These are phyloP conservation scores for Hippophae tibetana DNA, from an alignment of 306 rosid species.

Conservation along the genomic window DNA sequence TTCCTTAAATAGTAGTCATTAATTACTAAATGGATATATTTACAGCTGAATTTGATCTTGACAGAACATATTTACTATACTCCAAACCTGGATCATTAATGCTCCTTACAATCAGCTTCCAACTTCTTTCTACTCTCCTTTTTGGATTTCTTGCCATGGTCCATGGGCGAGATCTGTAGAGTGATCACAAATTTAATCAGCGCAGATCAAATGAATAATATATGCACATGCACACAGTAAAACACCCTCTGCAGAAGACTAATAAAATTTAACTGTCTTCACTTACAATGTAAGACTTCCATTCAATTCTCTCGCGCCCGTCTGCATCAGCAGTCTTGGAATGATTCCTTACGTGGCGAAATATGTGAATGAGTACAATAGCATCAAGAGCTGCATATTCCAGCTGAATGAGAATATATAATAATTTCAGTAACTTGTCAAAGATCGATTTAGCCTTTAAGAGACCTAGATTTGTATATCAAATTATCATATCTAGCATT, in stretches of 20 bases:
- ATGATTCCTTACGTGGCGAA: slow-evolving; percentile 54
- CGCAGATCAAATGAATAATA: too few relatives aligned
- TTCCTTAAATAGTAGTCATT: too few relatives aligned
- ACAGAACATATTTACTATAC: too few relatives aligned
- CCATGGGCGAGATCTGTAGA: too few relatives aligned
- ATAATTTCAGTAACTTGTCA: slow-evolving; percentile 16
- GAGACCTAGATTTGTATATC: not conserved
- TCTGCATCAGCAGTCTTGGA: slow-evolving; percentile 33
- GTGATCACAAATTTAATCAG: too few relatives aligned
- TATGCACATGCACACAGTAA: too few relatives aligned
- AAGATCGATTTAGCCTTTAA: not conserved
- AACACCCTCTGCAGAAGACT: not conserved
- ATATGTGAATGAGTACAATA: slow-evolving; percentile 73
- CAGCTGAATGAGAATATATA: slow-evolving; percentile 43
- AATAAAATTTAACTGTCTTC: slow-evolving; percentile 3
- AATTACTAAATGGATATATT: too few relatives aligned
- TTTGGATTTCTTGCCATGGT: too few relatives aligned
- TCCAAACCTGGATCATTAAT: too few relatives aligned
- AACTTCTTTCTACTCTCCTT: too few relatives aligned
- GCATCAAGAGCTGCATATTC: slow-evolving; percentile 98
- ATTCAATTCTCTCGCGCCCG: slow-evolving; percentile 33
- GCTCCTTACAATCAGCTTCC: too few relatives aligned
- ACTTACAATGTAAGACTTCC: slow-evolving; percentile 87
- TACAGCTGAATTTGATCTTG: too few relatives aligned
- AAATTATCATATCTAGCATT: not conserved